Evolutionary conservation across 345 rosid species (phyloP).

Genomic region (Dipteronia dyeriana): DNA sequence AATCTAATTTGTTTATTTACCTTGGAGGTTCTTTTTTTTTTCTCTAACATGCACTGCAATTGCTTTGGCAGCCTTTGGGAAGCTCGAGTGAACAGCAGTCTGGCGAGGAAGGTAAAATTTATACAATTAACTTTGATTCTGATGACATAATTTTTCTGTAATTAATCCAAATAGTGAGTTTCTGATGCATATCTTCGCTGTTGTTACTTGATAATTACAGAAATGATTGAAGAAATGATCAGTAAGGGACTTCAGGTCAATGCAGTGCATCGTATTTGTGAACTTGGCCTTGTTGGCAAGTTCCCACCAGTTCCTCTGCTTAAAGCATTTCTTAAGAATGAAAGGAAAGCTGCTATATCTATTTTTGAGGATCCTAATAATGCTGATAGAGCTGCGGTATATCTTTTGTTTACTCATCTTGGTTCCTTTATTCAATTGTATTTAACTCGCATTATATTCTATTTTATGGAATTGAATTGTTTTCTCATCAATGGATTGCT

Average conservation of each 20-base stretch:
- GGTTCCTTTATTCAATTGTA: neutral
- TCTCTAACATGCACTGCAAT: too few relatives aligned
- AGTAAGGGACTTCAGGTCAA: slow-evolving; percentile 93
- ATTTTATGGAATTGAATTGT: neutral
- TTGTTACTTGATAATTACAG: slow-evolving; percentile 40
- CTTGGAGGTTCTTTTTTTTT: too few relatives aligned
- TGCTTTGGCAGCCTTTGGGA: too few relatives aligned
- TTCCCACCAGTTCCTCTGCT: slow-evolving; percentile 91
- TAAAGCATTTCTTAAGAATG: slow-evolving; percentile 82
- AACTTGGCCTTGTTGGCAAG: slow-evolving; percentile 80
- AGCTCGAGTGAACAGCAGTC: too few relatives aligned
- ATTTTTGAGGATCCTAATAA: slow-evolving; percentile 81
- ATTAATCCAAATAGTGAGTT: neutral
- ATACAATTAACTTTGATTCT: too few relatives aligned
- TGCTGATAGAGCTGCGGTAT: slow-evolving; percentile 84
- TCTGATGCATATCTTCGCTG: slow-evolving; percentile 12
- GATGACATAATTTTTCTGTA: too few relatives aligned
- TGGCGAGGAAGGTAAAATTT: too few relatives aligned
- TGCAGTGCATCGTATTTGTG: slow-evolving; percentile 95
- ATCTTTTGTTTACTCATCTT: neutral
- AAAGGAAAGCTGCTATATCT: slow-evolving; percentile 83
- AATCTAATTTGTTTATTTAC: too few relatives aligned
- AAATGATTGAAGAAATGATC: slow-evolving; percentile 85
- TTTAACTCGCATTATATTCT: too few relatives aligned
- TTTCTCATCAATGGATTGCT: slow-evolving; percentile 4